These are phyloP conservation scores for Malus hybrid DNA, from an alignment of 331 rosid species.

Conservation along the genomic window DNA sequence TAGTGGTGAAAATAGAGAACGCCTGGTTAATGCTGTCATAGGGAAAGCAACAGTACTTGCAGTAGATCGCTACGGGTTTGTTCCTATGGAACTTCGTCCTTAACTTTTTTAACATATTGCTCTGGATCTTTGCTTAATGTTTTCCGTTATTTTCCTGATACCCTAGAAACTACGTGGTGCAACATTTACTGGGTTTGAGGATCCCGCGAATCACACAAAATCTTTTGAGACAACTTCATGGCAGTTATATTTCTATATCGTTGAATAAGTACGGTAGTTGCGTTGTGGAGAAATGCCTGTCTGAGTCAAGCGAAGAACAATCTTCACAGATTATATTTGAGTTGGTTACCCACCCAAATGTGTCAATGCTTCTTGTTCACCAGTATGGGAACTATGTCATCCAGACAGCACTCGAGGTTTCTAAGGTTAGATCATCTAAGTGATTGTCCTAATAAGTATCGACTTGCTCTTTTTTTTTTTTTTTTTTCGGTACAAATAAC, in stretches of 20 bases:
- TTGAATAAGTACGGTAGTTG: conserved; percentile 57
- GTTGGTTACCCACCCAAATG: conserved; percentile 23
- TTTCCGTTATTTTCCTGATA: not conserved
- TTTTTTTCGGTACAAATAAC: too few species aligned
- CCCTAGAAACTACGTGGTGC: conserved; percentile 69
- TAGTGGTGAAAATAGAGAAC: conserved; percentile 24
- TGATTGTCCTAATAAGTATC: not conserved
- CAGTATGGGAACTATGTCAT: conserved; percentile 64
- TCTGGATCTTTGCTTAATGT: not conserved
- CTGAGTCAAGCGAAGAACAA: conserved; percentile 17
- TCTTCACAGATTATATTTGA: conserved; percentile 26
- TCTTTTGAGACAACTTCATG: conserved; percentile 28
- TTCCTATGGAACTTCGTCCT: not conserved
- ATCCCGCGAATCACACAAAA: conserved; percentile 18
- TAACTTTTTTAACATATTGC: not conserved
- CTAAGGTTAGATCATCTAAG: conserved; percentile 35
- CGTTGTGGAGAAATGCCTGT: conserved; percentile 66
- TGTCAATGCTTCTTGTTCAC: conserved; percentile 42
- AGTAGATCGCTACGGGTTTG: conserved; percentile 55
- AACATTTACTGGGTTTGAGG: conserved; percentile 35
- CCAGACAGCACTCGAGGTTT: conserved; percentile 32
- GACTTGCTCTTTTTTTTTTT: too few species aligned
- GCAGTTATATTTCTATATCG: conserved; percentile 27
- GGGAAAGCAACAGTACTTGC: conserved; percentile 24
- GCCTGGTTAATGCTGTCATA: conserved; percentile 23